Conservation (phyloP, 208 protist genomes). For the Blastocrithidia nonstop region DNA sequence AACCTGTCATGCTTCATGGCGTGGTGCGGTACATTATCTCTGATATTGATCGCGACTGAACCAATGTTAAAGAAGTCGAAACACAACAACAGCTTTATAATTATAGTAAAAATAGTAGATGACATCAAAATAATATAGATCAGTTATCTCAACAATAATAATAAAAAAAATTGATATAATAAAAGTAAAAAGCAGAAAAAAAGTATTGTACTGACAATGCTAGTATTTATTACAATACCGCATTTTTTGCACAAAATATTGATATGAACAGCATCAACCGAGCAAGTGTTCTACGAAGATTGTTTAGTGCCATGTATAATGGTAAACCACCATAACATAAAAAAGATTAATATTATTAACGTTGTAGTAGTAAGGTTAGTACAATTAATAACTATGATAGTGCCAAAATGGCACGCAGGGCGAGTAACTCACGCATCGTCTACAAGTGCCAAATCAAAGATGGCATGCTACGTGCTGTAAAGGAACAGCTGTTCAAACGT, state of each 20-base stretch:
- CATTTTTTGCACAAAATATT: not conserved
- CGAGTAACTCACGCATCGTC: slow-evolving; percentile 22
- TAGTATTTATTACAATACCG: not conserved
- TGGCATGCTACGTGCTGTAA: slow-evolving; percentile 57
- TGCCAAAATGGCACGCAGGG: not conserved
- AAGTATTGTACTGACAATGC: not conserved
- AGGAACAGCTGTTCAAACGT: slow-evolving; percentile 47
- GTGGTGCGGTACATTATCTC: slow-evolving; percentile 62
- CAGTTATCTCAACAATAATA: too few species aligned
- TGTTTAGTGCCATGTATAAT: too few species aligned
- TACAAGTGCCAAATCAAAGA: slow-evolving; percentile 61
- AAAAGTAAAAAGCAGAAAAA: not conserved
- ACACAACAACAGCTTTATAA: not conserved
- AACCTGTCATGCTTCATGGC: slow-evolving; percentile 52
- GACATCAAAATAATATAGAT: slow-evolving; percentile 1
- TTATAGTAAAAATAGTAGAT: not conserved
- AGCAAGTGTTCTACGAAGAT: too few species aligned
- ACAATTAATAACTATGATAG: too few species aligned
- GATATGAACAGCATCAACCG: too few species aligned
- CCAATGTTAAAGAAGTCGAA: slow-evolving; percentile 6
- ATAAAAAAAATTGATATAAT: too few species aligned
- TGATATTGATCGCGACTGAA: slow-evolving; percentile 60
- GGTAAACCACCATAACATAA: not conserved
- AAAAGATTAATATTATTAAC: not conserved
- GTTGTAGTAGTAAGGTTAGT: not conserved